Base-by-base conservation (phyloP, 2,329 filamentous ascomycete genomes). In the Penicillium verrucosum region DNA sequence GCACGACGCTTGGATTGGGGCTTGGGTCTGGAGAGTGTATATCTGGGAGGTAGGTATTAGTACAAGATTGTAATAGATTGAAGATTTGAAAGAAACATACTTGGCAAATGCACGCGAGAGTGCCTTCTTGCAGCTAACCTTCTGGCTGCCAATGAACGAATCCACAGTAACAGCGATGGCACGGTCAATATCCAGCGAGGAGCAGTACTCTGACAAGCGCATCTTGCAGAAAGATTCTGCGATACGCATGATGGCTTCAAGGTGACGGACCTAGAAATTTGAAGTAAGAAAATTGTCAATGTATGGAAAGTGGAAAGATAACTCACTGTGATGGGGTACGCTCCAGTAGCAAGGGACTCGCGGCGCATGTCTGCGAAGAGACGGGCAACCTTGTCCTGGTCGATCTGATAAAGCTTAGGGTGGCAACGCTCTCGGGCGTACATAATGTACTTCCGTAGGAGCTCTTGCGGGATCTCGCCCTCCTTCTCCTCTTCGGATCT, bases 221-320 rank as follows among this genome's bases (percentile, higher is more conserved):
- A 99, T 99, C 70, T 96, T 93, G 76, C 90, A 95, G 78, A 99
- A 99, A 0, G 92, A 80, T 74, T 99, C 94, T 56, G 87, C 88
- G 70, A 96, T 96, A 70, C 94, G 90, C 79, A 99, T 95, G 70
- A 97, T 97, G 60, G 93, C 93, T 82, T 99, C 94, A 34, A 99
- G 81, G 78, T 99, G 94, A 80, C 94, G 92, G 63, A 97, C 90
- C 92, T 96, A 63, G 45, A 18, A 21, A 27, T 37, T 30, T 16
- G 1, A 50, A 51, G 54, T 59, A 36, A 58, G 61, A 42, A 47
- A 47, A 43, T 21, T 7, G 27, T 43, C 27, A n/a, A 23, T 12
- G 34, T 38, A 38, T 14, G 7, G 14, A 40, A 11, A 4, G 14
- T 32, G 8, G 25, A 37, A 27, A 25, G 16, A 34, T 34, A 32